Evolutionary conservation across 176 grass and related monocot genomes (phyloP), one percentile per base, ranked within the genome.

Genomic region (Eragrostis nindensis): DNA sequence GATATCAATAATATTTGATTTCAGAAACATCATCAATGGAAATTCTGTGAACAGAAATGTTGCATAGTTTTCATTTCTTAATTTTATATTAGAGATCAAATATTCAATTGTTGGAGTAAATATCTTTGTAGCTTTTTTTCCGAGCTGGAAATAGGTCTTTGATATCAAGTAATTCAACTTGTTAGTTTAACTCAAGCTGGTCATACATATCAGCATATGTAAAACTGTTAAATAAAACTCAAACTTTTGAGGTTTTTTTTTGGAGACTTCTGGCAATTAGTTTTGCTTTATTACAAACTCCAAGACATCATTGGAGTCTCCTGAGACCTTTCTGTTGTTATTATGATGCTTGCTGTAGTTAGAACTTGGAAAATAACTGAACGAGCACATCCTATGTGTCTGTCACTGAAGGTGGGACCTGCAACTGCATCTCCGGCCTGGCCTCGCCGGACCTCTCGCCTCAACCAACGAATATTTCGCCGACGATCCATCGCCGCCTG

Each of bases 341-440:
- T 4, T 2, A 36, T 36, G 2, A 36, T 36, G 32, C 32, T 36
- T 2, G 32, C 32, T 36, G 32, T 36, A 36, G 32, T 36, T 36
- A 4, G 32, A 36, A 36, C 32, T 36, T 36, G 32, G 32, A 36
- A 67, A 17, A 42, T 11, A 46, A n/a, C 44, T 57, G 32, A 36
- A 36, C 32, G 4, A 36, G 2, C 32, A 36, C 32, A 4, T 36
- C 32, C 1, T 36, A 36, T 36, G 32, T 4, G 32, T 25, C 1
- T 72, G 6, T 32, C 55, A 75, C 27, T 86, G 86, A 24, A 92
- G 97, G 93, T 45, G 88, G 93, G 60, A 41, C 76, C 40, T 83
- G 89, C 79, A 88, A 85, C 11, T 88, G 88, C 82, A 75, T 94
- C 68, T 46, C 86, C 11, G 89, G 89, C 9, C 79, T 92, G 7